These are phyloP conservation scores for Teunomyces gatunensis DNA, from an alignment of 805 yeast genomes.

Conservation along the genomic window DNA sequence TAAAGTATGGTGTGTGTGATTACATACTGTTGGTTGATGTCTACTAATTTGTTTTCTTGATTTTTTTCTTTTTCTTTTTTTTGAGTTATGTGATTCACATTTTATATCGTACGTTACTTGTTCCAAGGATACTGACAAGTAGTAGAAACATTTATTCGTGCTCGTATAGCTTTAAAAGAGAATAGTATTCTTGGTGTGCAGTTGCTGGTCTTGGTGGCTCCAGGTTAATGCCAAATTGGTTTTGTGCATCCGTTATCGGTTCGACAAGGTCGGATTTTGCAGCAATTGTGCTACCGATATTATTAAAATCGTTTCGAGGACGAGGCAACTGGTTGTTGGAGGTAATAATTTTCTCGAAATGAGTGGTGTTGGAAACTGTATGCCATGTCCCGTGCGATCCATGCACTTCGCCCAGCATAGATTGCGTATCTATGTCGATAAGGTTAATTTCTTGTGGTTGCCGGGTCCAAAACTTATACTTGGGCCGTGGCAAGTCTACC, in stretches of 20 bases:
- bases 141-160: neutral
- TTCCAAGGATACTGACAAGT: too few species aligned
- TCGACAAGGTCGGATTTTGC: slow-evolving; percentile 11
- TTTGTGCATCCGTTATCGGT: neutral
- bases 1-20: too few species aligned
- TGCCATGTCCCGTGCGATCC: slow-evolving; percentile 23
- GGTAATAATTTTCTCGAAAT: slow-evolving; percentile 35
- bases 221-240: slow-evolving; percentile 18
- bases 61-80: too few species aligned
- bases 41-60: too few species aligned
- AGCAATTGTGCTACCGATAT: slow-evolving; percentile 25
- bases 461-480: neutral
- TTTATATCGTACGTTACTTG: too few species aligned
- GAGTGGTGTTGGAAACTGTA: slow-evolving; percentile 29
- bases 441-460: neutral
- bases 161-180: neutral
- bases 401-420: neutral
- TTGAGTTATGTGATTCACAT: too few species aligned
- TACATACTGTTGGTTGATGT: too few species aligned
- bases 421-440: neutral
- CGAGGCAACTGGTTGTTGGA: slow-evolving; percentile 31
- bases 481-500: neutral
- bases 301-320: slow-evolving; percentile 18
- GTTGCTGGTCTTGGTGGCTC: slow-evolving; percentile 13
- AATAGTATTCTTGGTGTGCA: neutral